Percentiles rank a stretch among this genome's conserved stretches.
These are phyloP conservation scores for Odonthalia washingtoniensis DNA, from an alignment of 31 red algal genomes.

Conservation along the genomic window DNA sequence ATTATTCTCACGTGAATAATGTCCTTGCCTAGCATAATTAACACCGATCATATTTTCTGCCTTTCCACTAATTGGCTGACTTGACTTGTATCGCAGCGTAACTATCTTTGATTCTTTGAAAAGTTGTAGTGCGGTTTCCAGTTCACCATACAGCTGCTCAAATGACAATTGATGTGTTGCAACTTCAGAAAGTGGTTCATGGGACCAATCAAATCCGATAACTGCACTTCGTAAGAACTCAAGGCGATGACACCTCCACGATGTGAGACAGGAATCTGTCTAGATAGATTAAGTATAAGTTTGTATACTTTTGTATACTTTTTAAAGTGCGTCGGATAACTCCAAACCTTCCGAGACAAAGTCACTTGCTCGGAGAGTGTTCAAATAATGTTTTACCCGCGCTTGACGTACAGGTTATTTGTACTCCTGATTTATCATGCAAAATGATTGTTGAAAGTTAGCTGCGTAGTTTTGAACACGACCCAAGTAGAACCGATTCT, in stretches of 20 bases:
- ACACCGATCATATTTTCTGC: not conserved
- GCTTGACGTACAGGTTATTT: conserved; percentile 20
- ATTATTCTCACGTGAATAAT: not conserved
- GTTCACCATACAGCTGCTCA: conserved; percentile 3
- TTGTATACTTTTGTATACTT: conserved; percentile 34
- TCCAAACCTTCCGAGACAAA: not conserved
- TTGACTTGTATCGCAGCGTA: not conserved
- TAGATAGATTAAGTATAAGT: too few species aligned
- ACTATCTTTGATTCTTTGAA: not conserved
- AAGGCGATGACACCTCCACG: too few species aligned
- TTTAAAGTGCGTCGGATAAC: not conserved
- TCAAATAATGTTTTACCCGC: not conserved
- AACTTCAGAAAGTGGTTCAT: not conserved
- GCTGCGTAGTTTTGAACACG: conserved; percentile 11
- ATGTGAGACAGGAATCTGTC: too few species aligned
- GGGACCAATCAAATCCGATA: too few species aligned
- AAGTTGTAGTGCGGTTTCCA: conserved; percentile 7
- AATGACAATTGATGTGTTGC: conserved; percentile 31
- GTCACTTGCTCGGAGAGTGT: not conserved
- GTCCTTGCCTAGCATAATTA: not conserved
- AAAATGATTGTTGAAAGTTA: conserved; percentile 19
- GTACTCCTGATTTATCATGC: conserved; percentile 12
- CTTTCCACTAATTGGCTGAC: not conserved
- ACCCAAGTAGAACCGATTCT: conserved; percentile 7
- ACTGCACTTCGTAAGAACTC: too few species aligned